Evolutionary conservation across 2,329 filamentous ascomycete genomes (phyloP), one percentile per base, ranked within the genome.

Genomic region (Akanthomyces muscarius): DNA sequence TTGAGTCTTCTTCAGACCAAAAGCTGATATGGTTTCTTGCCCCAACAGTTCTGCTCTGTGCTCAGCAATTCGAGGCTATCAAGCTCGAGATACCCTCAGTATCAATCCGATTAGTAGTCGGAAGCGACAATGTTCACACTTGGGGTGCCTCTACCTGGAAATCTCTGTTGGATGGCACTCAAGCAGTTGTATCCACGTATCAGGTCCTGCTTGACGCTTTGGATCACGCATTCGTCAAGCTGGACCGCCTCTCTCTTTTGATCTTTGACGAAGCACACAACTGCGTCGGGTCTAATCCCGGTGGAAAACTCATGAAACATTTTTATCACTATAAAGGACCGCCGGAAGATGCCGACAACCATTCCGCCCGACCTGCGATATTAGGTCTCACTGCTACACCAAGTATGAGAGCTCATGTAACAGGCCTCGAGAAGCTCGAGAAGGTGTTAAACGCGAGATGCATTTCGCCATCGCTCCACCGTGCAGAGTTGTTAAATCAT

Each of bases 211-310:
- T 85, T 3, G 90, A 96, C 73, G 91, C 90, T 3, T 78, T 96
- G 47, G 78, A 76, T 1, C 90, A 95, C 75, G 89, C 82, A 0
- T 96, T 96, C 71, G 83, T 96, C 2, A 79, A 72, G 1, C 82
- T 96, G 69, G 71, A 78, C 0, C 78, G 78, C 2, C 74, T 96
- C 25, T 81, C 87, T 5, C 77, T 97, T 5, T 75, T 96, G 18
- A 82, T 96, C 0, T 90, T 96, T 68, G 92, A 97, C 70, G 92
- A 97, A 85, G 92, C 90, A 11, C 92, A 96, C 71, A 87, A 92
- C 71, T 94, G 90, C 68, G 81, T 80, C 5, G 78, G 80, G 21
- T 86, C 84, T 1, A 82, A 88, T 67, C 80, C 89, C 0, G 86
- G 87, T 13, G 87, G 87, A 63, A 83, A 78, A 45, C 89, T 96